Percentiles rank a stretch among this genome's conserved stretches.
Evolutionary conservation across 257 asterid genomes (phyloP).

Genomic region (Petrea volubilis): DNA sequence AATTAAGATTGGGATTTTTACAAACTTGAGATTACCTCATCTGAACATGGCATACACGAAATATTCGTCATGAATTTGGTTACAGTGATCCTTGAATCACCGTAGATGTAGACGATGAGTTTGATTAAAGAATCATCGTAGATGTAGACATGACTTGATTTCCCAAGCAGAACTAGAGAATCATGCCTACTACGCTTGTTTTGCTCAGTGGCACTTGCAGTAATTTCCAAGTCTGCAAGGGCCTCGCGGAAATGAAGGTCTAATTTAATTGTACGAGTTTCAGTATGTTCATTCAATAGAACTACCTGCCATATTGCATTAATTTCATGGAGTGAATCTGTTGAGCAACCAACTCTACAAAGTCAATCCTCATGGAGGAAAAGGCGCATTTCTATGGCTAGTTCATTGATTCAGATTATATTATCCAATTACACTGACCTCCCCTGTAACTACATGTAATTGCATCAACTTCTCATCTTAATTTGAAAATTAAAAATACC

Average conservation of each 20-base stretch:
- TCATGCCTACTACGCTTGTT: slow-evolving; percentile 51
- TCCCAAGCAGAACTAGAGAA: slow-evolving; percentile 72
- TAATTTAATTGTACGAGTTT: slow-evolving; percentile 71
- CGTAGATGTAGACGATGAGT: slow-evolving; percentile 70
- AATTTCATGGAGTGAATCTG: slow-evolving; percentile 9
- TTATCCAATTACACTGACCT: background rate
- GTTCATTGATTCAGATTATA: too few species aligned
- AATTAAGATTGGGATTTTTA: too few species aligned
- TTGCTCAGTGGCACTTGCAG: slow-evolving; percentile 53
- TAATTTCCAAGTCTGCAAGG: slow-evolving; percentile 63
- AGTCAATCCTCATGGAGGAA: too few species aligned
- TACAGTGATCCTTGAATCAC: slow-evolving; percentile 74
- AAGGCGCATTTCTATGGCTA: background rate
- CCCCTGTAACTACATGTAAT: too few species aligned
- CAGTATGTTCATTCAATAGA: slow-evolving; percentile 73
- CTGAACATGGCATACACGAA: slow-evolving; percentile 56
- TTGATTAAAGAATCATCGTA: slow-evolving; percentile 70
- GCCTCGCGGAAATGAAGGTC: slow-evolving; percentile 68
- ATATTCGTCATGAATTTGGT: slow-evolving; percentile 53
- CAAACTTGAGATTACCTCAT: slow-evolving; percentile 52
- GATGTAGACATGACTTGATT: slow-evolving; percentile 57
- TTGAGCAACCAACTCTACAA: background rate
- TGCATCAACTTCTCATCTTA: too few species aligned
- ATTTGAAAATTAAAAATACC: too few species aligned
- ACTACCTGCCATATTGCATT: slow-evolving; percentile 68